phyloP scores from a whole-genome alignment of 2,329 filamentous ascomycete genomes.

The Hypomyces perniciosus region DNA sequence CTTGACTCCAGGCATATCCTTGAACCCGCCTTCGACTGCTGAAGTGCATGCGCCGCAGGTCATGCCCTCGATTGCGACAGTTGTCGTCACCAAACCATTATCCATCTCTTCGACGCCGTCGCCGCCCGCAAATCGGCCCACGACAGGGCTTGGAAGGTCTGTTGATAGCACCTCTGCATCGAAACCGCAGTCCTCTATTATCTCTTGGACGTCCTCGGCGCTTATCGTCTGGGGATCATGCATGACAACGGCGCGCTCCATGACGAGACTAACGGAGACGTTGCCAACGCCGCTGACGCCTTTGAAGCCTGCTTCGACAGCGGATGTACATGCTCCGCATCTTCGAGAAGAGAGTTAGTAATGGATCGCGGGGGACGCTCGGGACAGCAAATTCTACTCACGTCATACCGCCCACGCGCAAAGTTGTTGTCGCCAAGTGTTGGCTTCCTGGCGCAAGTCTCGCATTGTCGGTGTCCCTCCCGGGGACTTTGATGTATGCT shows the following conservation, averaged over 20 bases:
- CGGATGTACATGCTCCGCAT: slow-evolving; percentile 90
- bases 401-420: slow-evolving; percentile 86
- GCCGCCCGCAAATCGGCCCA: slow-evolving; percentile 31
- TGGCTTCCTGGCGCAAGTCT: slow-evolving; percentile 32
- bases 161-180: slow-evolving; percentile 85
- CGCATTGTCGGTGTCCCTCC: slow-evolving; percentile 27
- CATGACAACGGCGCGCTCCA: slow-evolving; percentile 91
- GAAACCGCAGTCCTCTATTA: slow-evolving; percentile 87
- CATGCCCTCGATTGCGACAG: slow-evolving; percentile 78
- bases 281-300: slow-evolving; percentile 72
- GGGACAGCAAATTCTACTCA: slow-evolving; percentile 33
- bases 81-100: slow-evolving; percentile 56
- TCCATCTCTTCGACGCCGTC: slow-evolving; percentile 32
- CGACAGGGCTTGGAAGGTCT: slow-evolving; percentile 56
- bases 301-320: slow-evolving; percentile 89
- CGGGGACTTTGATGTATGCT: slow-evolving; percentile 41
- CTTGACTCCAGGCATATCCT: slow-evolving; percentile 65
- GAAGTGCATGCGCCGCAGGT: slow-evolving; percentile 87
- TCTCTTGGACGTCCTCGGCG: slow-evolving; percentile 71
- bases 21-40: slow-evolving; percentile 75
- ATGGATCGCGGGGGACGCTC: neutral
- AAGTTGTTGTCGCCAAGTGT: slow-evolving; percentile 81
- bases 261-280: slow-evolving; percentile 88
- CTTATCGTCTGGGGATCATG: slow-evolving; percentile 73
- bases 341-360: slow-evolving; percentile 42